Evolutionary conservation across 2,329 filamentous ascomycete genomes (phyloP).

Genomic region (Fusarium siculi): DNA sequence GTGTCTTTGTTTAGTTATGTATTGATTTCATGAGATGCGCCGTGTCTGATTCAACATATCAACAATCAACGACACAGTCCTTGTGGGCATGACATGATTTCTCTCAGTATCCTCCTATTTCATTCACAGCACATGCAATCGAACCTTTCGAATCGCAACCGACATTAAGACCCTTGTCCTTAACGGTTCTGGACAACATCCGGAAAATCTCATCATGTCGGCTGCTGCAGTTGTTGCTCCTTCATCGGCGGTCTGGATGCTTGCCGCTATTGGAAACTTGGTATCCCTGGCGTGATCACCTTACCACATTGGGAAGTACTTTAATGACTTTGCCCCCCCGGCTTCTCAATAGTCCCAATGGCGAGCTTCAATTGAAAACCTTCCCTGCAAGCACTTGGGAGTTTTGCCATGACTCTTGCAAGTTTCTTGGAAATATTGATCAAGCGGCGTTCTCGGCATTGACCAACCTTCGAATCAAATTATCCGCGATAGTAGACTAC

Average conservation of each 20-base stretch:
- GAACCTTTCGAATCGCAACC: background rate
- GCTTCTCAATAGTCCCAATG: constrained; percentile 33
- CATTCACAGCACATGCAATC: background rate
- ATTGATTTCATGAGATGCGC: constrained; percentile 1
- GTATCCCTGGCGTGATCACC: constrained; percentile 6
- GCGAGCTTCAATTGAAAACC: constrained; percentile 13
- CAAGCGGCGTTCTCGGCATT: constrained; percentile 15
- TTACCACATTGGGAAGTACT: constrained; percentile 29
- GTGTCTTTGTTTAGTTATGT: constrained; percentile 22
- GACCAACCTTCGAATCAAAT: constrained; percentile 5
- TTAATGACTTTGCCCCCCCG: constrained; percentile 31
- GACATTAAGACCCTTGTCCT: constrained; percentile 10
- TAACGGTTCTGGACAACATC: constrained; percentile 16
- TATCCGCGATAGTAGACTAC: background rate
- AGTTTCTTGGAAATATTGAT: constrained; percentile 18
- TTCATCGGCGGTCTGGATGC: constrained; percentile 29
- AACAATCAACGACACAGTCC: background rate
- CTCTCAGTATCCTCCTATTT: background rate
- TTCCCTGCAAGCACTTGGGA: constrained; percentile 26
- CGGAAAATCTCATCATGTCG: constrained; percentile 24
- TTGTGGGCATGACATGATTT: background rate
- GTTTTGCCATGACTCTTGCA: constrained; percentile 22
- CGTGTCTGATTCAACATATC: background rate
- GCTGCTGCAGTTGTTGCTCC: constrained; percentile 23
- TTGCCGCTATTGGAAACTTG: constrained; percentile 35